phyloP scores from a whole-genome alignment of 176 grass and related monocot species.

The Zoysia japonica region DNA sequence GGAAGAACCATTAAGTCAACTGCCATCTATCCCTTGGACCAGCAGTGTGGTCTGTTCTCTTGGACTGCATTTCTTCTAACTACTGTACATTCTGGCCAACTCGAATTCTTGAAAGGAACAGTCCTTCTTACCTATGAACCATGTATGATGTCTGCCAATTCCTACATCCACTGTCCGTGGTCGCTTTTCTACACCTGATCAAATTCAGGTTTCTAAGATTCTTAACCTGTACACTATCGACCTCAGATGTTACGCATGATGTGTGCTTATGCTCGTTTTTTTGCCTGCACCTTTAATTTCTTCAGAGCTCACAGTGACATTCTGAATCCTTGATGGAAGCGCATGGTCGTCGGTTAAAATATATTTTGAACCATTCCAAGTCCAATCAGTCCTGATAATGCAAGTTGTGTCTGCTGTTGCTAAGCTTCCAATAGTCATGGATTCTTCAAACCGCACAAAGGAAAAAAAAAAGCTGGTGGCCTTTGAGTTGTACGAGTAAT shows the following conservation, averaged over 20 bases:
- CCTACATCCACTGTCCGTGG: neutral
- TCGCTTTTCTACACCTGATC: neutral
- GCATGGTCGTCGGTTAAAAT: neutral
- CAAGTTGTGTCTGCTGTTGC: neutral
- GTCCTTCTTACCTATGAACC: neutral
- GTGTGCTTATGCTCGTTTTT: neutral
- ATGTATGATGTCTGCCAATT: neutral
- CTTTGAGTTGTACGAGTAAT: conserved; percentile 5
- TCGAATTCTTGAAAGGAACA: conserved; percentile 14
- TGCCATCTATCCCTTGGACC: conserved; percentile 11
- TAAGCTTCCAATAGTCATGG: neutral
- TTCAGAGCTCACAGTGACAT: neutral
- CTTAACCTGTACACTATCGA: neutral
- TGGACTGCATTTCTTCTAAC: conserved; percentile 34
- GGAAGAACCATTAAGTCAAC: conserved; percentile 25
- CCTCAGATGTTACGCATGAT: conserved; percentile 1
- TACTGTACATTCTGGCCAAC: conserved; percentile 13
- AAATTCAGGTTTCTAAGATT: neutral
- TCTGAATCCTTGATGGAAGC: neutral
- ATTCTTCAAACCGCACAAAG: neutral
- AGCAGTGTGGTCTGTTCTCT: conserved; percentile 18
- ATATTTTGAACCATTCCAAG: conserved; percentile 3
- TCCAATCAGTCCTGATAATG: neutral
- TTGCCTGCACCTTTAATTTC: conserved; percentile 6
- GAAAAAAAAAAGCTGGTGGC: neutral